Evolutionary conservation across 2,329 filamentous ascomycete species (phyloP).

Genomic region (Penicillium brasilianum): DNA sequence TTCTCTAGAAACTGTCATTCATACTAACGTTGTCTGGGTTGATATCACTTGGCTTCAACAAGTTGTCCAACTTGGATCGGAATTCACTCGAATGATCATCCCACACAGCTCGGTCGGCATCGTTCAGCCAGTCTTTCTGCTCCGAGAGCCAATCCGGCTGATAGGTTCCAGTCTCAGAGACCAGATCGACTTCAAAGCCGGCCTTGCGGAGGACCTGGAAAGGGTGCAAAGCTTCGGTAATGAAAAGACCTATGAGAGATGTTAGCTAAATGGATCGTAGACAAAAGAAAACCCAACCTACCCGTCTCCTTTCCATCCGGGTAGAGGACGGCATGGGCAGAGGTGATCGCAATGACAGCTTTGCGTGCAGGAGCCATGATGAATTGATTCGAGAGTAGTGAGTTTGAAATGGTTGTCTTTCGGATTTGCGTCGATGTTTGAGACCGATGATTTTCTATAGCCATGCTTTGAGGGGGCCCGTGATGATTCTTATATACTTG

Average conservation of each 20-base stretch:
- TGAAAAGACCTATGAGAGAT: constrained; percentile 3
- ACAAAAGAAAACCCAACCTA: background rate
- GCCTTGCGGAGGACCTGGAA: constrained; percentile 27
- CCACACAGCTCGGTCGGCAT: constrained; percentile 40
- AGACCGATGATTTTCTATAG: background rate
- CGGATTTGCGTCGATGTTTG: background rate
- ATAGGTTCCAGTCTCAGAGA: constrained; percentile 47
- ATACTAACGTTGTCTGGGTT: background rate
- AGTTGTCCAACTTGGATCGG: background rate
- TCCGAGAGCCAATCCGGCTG: constrained; percentile 42
- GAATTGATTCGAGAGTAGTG: background rate
- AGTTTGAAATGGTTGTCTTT: background rate
- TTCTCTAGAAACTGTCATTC: background rate
- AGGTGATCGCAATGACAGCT: background rate
- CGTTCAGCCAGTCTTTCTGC: constrained; percentile 41
- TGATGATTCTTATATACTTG: background rate
- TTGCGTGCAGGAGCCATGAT: background rate
- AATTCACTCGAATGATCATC: constrained; percentile 22
- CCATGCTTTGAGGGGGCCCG: background rate
- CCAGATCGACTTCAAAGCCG: constrained; percentile 49
- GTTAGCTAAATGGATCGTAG: background rate
- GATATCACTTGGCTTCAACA: background rate
- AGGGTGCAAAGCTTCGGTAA: constrained; percentile 8
- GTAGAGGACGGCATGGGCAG: background rate
- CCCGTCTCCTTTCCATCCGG: background rate